These are phyloP conservation scores for Alternaria sp. DNA, from an alignment of 2,329 filamentous ascomycete species.

Conservation along the genomic window DNA sequence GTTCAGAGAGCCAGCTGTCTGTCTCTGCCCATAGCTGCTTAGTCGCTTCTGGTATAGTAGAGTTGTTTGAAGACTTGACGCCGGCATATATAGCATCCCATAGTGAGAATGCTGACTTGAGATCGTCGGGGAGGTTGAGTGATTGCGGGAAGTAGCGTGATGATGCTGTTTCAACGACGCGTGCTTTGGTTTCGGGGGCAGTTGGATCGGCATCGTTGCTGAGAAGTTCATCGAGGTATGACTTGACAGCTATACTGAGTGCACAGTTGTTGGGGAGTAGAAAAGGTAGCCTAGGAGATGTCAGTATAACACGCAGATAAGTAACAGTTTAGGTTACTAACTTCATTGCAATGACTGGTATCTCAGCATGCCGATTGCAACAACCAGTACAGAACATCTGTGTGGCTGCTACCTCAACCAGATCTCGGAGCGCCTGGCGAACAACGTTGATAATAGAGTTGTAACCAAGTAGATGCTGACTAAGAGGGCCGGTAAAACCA, in stretches of 20 bases:
- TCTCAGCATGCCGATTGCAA: constrained; percentile 69
- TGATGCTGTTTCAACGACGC: constrained; percentile 61
- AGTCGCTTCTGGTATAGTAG: constrained; percentile 53
- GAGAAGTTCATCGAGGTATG: constrained; percentile 76
- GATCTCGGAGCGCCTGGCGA: constrained; percentile 78
- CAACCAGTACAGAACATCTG: constrained; percentile 84
- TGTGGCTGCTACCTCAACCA: constrained; percentile 82
- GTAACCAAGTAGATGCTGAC: constrained; percentile 86
- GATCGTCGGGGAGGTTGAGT: constrained; percentile 64
- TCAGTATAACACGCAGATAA: constrained; percentile 12
- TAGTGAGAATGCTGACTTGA: constrained; percentile 67
- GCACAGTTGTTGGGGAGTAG: constrained; percentile 74
- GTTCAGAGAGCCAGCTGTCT: constrained; percentile 63
- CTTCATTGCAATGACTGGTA: constrained; percentile 74
- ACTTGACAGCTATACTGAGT: constrained; percentile 81
- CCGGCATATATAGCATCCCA: constrained; percentile 72
- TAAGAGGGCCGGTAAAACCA: constrained; percentile 93
- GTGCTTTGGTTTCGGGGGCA: constrained; percentile 57
- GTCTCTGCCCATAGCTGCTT: constrained; percentile 66
- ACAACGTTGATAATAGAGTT: constrained; percentile 83
- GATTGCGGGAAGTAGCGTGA: constrained; percentile 69
- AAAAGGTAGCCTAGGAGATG: constrained; percentile 65
- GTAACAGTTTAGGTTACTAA: constrained; percentile 57
- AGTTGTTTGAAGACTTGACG: constrained; percentile 62
- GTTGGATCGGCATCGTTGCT: constrained; percentile 63